These are phyloP conservation scores for Saccharomyces hybrid DNA, from an alignment of 1,139 yeast species.

Conservation along the genomic window DNA sequence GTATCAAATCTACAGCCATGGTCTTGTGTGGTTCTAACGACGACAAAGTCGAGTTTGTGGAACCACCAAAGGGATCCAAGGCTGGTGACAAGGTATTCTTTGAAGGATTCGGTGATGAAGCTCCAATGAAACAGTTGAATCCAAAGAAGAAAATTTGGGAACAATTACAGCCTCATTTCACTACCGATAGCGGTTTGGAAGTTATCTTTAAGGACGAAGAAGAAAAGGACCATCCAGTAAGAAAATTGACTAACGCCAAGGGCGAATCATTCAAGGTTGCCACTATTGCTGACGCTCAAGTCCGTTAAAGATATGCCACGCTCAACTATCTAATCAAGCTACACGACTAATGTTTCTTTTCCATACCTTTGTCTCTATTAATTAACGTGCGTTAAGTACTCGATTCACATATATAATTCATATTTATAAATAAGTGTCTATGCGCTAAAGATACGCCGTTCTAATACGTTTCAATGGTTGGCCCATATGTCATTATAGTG, in stretches of 20 bases:
- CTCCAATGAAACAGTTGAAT: slow-evolving; percentile 87
- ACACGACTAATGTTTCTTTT: no score
- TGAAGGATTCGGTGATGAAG: slow-evolving; percentile 71
- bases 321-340: no score
- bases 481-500: slow-evolving; percentile 22
- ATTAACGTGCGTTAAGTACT: background rate
- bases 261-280: slow-evolving; percentile 69
- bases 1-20: slow-evolving; percentile 93
- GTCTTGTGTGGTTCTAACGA: slow-evolving; percentile 84
- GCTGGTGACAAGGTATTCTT: slow-evolving; percentile 96
- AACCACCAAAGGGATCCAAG: slow-evolving; percentile 90
- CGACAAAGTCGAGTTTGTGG: slow-evolving; percentile 74
- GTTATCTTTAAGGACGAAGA: slow-evolving; percentile 63
- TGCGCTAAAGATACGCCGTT: background rate
- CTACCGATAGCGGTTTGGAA: slow-evolving; percentile 68
- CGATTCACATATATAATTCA: background rate
- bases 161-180: slow-evolving; percentile 82
- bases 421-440: background rate
- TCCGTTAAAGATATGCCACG: slow-evolving; percentile 45
- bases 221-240: slow-evolving; percentile 68
- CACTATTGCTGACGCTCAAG: slow-evolving; percentile 61
- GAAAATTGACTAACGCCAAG: slow-evolving; percentile 66
- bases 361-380: background rate
- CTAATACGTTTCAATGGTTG: slow-evolving; percentile 5
- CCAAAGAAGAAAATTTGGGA: slow-evolving; percentile 99